Percentiles rank a stretch among this genome's conserved stretches.
Evolutionary conservation across 257 asterid species (phyloP).

Genomic region (Henckelia pumila): DNA sequence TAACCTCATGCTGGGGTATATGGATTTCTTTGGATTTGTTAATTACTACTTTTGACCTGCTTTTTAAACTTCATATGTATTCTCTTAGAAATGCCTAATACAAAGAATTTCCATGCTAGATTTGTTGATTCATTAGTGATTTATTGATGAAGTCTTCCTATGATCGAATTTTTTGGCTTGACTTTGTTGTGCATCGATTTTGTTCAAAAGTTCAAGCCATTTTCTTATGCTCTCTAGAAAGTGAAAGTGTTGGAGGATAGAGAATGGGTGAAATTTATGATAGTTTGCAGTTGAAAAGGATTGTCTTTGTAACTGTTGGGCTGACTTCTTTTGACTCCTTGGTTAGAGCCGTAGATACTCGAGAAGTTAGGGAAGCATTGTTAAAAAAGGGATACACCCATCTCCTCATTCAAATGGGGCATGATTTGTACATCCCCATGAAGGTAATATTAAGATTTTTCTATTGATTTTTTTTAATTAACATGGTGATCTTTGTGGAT

Average conservation of each 20-base stretch:
- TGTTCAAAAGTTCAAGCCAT: not conserved
- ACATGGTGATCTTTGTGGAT: not conserved
- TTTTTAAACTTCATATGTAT: too few species aligned
- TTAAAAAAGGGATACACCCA: slow-evolving; percentile 65
- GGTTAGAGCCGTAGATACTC: slow-evolving; percentile 72
- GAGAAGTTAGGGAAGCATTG: slow-evolving; percentile 63
- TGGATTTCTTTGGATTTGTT: not conserved
- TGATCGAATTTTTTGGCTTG: not conserved
- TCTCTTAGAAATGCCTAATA: not conserved
- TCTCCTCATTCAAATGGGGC: slow-evolving; percentile 89
- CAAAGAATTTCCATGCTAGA: too few species aligned
- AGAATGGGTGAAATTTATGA: slow-evolving; percentile 46
- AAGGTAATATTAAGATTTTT: slow-evolving; percentile 49
- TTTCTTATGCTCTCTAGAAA: slow-evolving; percentile 7
- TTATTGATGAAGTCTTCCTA: not conserved
- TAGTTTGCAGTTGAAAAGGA: slow-evolving; percentile 37
- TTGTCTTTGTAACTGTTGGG: slow-evolving; percentile 88
- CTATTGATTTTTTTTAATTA: not conserved
- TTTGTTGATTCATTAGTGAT: not conserved
- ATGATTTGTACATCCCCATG: slow-evolving; percentile 73
- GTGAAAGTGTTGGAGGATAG: slow-evolving; percentile 11
- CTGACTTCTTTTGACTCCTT: slow-evolving; percentile 86
- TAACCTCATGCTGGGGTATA: too few species aligned
- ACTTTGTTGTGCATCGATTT: slow-evolving; percentile 24
- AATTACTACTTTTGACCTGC: not conserved